These are phyloP conservation scores for Angophora floribunda DNA, from an alignment of 345 rosid species.

Conservation along the genomic window DNA sequence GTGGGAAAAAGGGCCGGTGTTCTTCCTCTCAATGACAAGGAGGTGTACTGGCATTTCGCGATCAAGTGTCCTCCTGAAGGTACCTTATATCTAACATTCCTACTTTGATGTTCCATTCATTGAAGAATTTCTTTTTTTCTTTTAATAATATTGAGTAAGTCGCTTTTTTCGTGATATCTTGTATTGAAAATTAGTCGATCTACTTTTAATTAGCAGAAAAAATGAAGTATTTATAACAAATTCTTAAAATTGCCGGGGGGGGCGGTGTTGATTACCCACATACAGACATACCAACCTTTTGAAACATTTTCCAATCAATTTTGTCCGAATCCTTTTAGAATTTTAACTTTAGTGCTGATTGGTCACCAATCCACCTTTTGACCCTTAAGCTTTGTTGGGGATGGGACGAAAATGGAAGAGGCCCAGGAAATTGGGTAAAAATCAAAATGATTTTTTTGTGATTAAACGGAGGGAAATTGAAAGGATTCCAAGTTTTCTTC, in stretches of 20 bases:
- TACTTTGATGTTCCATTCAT: neutral
- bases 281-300: neutral
- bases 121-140: neutral
- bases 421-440: neutral
- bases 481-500: neutral
- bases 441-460: neutral
- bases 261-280: neutral
- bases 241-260: neutral
- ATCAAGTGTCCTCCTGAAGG: slow-evolving; percentile 7
- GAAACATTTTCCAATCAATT: neutral
- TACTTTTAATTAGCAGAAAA: neutral
- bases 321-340: neutral
- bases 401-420: neutral
- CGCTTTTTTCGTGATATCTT: neutral
- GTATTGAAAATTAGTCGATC: neutral
- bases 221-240: neutral
- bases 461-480: too few species aligned
- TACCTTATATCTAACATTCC: neutral
- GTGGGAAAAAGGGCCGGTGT: slow-evolving; percentile 12
- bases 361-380: neutral
- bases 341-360: neutral
- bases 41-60: slow-evolving; percentile 13
- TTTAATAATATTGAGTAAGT: neutral
- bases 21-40: slow-evolving; percentile 15
- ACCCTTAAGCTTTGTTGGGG: neutral